These are phyloP conservation scores for Murraya koenigii DNA, from an alignment of 345 rosid genomes.

Conservation along the genomic window DNA sequence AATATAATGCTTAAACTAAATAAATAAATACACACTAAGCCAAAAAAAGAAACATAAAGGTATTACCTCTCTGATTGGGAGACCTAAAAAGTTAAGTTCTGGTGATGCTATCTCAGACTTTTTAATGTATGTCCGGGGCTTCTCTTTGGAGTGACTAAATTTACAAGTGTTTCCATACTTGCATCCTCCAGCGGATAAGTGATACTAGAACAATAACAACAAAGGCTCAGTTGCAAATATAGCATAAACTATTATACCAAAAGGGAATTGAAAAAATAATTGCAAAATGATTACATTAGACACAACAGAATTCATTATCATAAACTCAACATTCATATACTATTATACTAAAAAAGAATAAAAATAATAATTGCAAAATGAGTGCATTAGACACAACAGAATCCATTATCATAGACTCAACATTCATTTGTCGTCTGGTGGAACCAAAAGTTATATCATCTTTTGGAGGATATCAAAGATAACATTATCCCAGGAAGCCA, in stretches of 20 bases:
- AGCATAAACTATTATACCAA: neutral
- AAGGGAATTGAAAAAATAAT: neutral
- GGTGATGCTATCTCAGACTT: slow-evolving; percentile 18
- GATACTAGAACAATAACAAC: slow-evolving; percentile 28
- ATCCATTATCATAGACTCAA: neutral
- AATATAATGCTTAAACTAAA: neutral
- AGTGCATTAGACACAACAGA: neutral
- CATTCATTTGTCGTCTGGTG: neutral
- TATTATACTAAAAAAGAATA: too few species aligned
- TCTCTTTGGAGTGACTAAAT: slow-evolving; percentile 35
- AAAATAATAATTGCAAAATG: neutral
- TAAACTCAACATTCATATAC: neutral
- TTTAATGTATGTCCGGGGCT: slow-evolving; percentile 5
- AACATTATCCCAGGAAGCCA: neutral
- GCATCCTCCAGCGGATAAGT: slow-evolving; percentile 50
- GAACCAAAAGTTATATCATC: neutral
- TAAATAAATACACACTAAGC: neutral
- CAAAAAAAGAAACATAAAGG: neutral
- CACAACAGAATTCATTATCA: neutral
- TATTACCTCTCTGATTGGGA: slow-evolving; percentile 40
- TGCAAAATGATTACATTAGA: neutral
- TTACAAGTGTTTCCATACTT: slow-evolving; percentile 48
- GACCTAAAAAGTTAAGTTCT: slow-evolving; percentile 43
- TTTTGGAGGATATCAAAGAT: slow-evolving; percentile 1
- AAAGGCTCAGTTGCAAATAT: neutral